Conservation (phyloP, 148 eudicot species). For the Rhododendron kiyosumense region DNA sequence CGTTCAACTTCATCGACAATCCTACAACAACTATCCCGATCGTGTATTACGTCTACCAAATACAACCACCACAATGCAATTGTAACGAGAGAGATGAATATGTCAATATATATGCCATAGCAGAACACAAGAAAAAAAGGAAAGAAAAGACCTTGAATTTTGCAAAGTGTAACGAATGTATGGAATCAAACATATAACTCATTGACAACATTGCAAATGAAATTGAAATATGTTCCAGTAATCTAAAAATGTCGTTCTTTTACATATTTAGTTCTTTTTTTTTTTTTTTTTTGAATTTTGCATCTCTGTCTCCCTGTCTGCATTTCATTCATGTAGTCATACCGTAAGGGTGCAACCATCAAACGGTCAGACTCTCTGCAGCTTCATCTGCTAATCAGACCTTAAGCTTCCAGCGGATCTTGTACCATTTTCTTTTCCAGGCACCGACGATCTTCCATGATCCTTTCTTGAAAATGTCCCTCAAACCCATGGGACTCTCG, state of each 20-base stretch:
- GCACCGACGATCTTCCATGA: neutral
- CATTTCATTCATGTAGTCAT: neutral
- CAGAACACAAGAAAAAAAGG: neutral
- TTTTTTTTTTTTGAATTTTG: neutral
- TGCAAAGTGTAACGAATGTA: neutral
- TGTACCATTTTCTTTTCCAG: constrained; percentile 5
- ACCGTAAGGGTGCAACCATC: neutral
- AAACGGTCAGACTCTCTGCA: neutral
- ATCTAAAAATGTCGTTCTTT: neutral
- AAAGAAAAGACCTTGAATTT: neutral
- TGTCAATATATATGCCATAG: too few relatives aligned
- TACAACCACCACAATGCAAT: neutral
- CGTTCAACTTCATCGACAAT: neutral
- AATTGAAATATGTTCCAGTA: neutral
- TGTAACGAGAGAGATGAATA: neutral
- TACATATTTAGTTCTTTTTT: too few relatives aligned
- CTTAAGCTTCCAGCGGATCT: neutral
- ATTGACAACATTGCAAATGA: neutral
- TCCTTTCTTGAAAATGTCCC: neutral
- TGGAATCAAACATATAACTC: neutral
- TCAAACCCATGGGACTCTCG: neutral
- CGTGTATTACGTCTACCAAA: neutral
- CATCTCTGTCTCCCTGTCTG: neutral
- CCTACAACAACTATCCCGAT: neutral
- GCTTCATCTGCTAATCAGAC: neutral